These are phyloP conservation scores for Echinosophora koreensis DNA, from an alignment of 306 rosid genomes.

Conservation along the genomic window DNA sequence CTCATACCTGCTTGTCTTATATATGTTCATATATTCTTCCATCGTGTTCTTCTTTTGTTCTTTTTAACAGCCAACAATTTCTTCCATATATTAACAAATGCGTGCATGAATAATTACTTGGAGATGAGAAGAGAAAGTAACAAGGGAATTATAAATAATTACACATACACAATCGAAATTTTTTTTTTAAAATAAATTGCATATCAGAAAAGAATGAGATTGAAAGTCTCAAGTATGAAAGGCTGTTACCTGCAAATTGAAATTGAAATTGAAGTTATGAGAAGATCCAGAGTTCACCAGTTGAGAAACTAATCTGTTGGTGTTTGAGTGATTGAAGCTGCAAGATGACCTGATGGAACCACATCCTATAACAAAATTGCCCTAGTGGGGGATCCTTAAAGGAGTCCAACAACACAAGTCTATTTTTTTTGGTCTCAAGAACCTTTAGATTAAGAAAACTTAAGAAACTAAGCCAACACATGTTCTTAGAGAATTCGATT, in stretches of 20 bases:
- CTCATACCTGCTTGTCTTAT: neutral
- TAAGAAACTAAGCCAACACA: neutral
- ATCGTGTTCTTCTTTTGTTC: neutral
- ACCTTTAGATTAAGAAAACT: neutral
- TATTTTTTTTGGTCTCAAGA: neutral
- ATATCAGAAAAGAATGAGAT: neutral
- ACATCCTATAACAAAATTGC: constrained; percentile 28
- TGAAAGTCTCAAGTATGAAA: constrained; percentile 24
- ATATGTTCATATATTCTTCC: neutral
- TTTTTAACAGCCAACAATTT: neutral
- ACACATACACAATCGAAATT: neutral
- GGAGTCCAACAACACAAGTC: neutral
- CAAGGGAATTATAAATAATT: neutral
- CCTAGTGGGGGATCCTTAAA: neutral
- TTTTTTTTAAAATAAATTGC: neutral
- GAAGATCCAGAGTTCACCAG: constrained; percentile 2
- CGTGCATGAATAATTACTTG: neutral
- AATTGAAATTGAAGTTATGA: neutral
- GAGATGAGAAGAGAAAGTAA: neutral
- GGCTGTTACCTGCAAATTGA: constrained; percentile 44
- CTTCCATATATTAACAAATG: constrained; percentile 17
- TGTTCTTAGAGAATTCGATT: no score
- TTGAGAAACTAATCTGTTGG: constrained; percentile 61
- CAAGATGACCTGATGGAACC: constrained; percentile 88
- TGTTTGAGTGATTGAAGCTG: constrained; percentile 94